These are phyloP conservation scores for Acanthamoeba royreba DNA, from an alignment of 208 protist species.

Conservation along the genomic window DNA sequence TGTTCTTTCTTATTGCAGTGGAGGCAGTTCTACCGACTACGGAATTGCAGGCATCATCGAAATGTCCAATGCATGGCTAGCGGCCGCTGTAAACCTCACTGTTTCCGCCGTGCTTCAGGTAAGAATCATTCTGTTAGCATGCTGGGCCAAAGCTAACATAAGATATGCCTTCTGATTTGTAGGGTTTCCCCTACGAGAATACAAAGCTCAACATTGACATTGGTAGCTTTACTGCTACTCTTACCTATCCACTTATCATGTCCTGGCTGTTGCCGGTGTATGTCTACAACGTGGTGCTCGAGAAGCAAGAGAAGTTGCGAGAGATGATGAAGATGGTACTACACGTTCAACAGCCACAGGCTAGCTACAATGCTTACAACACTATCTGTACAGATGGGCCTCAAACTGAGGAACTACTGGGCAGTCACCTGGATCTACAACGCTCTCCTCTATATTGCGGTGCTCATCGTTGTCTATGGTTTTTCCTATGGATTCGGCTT, in stretches of 20 bases:
- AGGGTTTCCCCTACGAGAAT: conserved; percentile 33
- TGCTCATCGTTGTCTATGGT: background rate
- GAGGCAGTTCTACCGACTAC: background rate
- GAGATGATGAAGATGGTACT: conserved; percentile 55
- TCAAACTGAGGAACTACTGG: conserved; percentile 51
- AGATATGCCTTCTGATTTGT: background rate
- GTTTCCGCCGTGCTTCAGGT: background rate
- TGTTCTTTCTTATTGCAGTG: background rate
- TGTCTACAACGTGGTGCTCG: conserved; percentile 50
- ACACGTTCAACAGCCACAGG: background rate
- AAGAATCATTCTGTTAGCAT: background rate
- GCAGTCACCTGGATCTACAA: conserved; percentile 11
- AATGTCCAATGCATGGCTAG: background rate
- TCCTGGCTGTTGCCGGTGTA: conserved; percentile 38
- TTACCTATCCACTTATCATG: conserved; percentile 39
- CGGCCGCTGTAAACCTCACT: background rate
- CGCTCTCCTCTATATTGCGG: background rate
- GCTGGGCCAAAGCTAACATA: background rate
- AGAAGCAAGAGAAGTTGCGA: conserved; percentile 54
- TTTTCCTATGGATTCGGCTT: conserved; percentile 13
- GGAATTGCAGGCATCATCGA: background rate
- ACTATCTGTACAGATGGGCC: background rate
- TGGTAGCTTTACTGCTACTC: conserved; percentile 7
- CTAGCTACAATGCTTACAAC: background rate
- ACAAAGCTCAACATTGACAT: background rate